Base-by-base conservation (phyloP, 139 green algal genomes). In the Yamagishiella unicocca region DNA sequence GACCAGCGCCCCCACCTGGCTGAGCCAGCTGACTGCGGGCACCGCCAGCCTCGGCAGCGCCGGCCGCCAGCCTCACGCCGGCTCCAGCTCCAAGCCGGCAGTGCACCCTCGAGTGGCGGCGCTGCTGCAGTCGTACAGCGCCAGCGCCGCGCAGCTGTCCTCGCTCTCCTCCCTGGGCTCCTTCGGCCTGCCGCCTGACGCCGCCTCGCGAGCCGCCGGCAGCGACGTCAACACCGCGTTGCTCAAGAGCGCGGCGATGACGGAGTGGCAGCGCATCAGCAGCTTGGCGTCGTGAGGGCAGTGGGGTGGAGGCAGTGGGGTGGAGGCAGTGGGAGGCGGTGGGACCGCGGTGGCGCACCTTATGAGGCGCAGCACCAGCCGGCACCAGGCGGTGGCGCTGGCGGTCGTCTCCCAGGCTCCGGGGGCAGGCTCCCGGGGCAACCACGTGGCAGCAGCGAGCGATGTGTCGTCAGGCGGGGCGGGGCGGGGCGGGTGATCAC, bases 221-320 rank as follows among this genome's bases (percentile, higher is more conserved):
- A 17, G 38, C 17, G 82, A 81, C 12, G 62, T 82, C 3, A 81
- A 75, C 75, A 78, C 50, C 25, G 31, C 53, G 33, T 88, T 76
- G 67, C 45, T 91, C 19, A 75, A 81, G 58, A 83, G 33, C 12
- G 76, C 83, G 42, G 88, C 88, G 17, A 29, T 89, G 31, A 27
- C 70, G 50, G 88, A 91, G 77, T 91, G 88, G 88, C 88, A 91
- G 70, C 76, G 88, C 14, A 67, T 91, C 6, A 61, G 64, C 55
- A 38, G 73, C 46, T 31, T 81, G 73, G 43, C 43, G n/a, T 43
- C 42, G 31, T 79, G 35, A 9, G 38, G 40, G 25, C 17, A 22
- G 31, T 31, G 24, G 21, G 58, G 24, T 33, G 29, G 58, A 68
- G 21, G 58, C 22, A n/a, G n/a, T n/a, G n/a, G n/a, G n/a, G n/a